Evolutionary conservation across 2,329 filamentous ascomycete genomes (phyloP), one percentile per base, ranked within the genome.

Genomic region (Curvularia sp.): DNA sequence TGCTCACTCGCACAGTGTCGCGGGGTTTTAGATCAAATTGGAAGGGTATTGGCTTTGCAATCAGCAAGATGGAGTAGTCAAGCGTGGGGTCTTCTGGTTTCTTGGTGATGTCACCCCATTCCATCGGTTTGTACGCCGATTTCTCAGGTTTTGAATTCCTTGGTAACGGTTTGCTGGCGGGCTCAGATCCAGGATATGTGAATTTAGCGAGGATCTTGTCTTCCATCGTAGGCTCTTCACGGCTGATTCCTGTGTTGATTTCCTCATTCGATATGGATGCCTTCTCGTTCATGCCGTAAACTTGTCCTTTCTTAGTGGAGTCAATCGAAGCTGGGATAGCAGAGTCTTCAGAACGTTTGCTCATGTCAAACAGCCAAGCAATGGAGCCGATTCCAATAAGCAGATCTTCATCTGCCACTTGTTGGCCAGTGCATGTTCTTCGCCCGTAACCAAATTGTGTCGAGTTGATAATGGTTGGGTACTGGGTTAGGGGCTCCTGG

Each of bases 361-460:
- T 66, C 49, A 81, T 78, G 46, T 79, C 73, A 68, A 81, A 81
- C 30, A 81, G 61, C 79, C 80, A 82, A 0, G 79, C 80, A 23
- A 81, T 75, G 30, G 75, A 77, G 13, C 79, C 80, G 23, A 81
- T 75, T 4, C 78, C 76, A 19, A 79, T 77, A 5, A 79, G 62
- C 13, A 80, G 61, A 57, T 80, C 77, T 42, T 78, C 74, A 57
- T 81, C 79, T 1, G 78, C 71, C 21, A 81, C 77, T 7, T 72
- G 69, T 51, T 78, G 73, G 5, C 80, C 79, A 50, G 79, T 79
- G 65, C 80, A 81, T 6, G 75, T 71, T 28, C 84, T 77, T 45
- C 83, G 78, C 2, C 84, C 84, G 72, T 83, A 85, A 15, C 84
- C 84, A 56, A 86, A 86, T 30, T 82, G 80, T 8, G 80, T 80